Evolutionary conservation across 805 yeast species (phyloP), one percentile per base, ranked within the genome.

Genomic region (Dipodascus albidus): DNA sequence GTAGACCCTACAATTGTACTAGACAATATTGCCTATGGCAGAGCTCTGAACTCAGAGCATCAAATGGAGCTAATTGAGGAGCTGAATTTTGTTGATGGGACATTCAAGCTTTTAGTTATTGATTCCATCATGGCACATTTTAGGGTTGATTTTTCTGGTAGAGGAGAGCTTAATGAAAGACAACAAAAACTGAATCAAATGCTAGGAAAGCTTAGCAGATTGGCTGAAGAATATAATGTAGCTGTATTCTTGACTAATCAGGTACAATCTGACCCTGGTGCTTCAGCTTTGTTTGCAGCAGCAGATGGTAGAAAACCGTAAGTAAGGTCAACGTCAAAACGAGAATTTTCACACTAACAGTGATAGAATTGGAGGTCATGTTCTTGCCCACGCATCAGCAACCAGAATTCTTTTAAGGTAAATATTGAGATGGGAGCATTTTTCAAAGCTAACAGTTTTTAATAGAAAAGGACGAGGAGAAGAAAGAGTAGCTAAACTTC

Each of bases 181-280:
- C 91, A 85, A 64, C 85, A 85, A 51, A 85, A 80, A 65, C 59
- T 79, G 49, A 79, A 79, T 53, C 83, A 79, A 55, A 81, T 78
- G 67, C 65, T 79, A 33, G 72, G 77, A 3, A 71, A 73, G 54
- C 64, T 79, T 51, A 76, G 72, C 54, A 70, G 89, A 59, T 69
- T 84, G 52, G 85, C 90, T 0, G 91, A 85, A 62, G 91, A 85
- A 62, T 85, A 80, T 66, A 87, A 87, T 52, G 73, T 83, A 51
- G 91, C 91, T 0, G 85, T 85, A 0, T 81, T 85, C 52, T 77
- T 85, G 70, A 79, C 83, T 1, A 85, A 85, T 60, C 91, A 85
- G 64, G 89, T 85, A 15, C 91, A 85, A 57, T 85, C 89, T 4
- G 91, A 85, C 64, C 91, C 89, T 3, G 91, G 89, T 56, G 93